Evolutionary conservation across 495 filamentous ascomycete genomes (phyloP).

Genomic region (Neurospora pannonica): DNA sequence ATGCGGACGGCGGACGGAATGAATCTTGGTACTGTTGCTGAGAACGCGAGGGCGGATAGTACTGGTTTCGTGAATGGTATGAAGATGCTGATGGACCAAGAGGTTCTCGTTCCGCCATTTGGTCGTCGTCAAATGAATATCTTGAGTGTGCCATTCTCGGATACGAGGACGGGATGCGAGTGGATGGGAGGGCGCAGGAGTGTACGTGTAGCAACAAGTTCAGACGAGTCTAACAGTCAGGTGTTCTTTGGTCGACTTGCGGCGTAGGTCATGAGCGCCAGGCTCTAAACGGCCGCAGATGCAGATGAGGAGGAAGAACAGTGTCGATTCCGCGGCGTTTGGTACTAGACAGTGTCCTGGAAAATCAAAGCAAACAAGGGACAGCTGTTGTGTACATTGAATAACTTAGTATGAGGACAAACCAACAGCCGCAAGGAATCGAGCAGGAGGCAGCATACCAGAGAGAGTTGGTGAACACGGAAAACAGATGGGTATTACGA

Average conservation of each 20-base stretch:
- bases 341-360: not conserved
- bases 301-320: not conserved
- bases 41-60: conserved; percentile 8
- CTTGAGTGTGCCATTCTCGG: conserved; percentile 16
- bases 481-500: not conserved
- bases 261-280: not conserved
- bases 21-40: conserved; percentile 17
- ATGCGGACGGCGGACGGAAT: conserved; percentile 15
- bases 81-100: conserved; percentile 14
- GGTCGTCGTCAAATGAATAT: conserved; percentile 25
- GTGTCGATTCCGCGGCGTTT: not conserved
- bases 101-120: conserved; percentile 27
- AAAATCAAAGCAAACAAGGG: not conserved
- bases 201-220: not conserved
- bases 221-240: not conserved
- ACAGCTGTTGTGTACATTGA: not conserved
- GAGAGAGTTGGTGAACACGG: not conserved
- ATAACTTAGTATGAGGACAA: not conserved
- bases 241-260: not conserved
- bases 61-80: conserved; percentile 9
- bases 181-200: not conserved
- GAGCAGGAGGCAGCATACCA: not conserved
- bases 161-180: not conserved
- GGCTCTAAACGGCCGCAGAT: not conserved
- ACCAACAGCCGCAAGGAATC: not conserved